A percentile compares a stretch with the other conserved stretches of the same genome.
These are phyloP conservation scores for Paracamarosporium sp. DNA, from an alignment of 2,329 filamentous ascomycete species.

Conservation along the genomic window DNA sequence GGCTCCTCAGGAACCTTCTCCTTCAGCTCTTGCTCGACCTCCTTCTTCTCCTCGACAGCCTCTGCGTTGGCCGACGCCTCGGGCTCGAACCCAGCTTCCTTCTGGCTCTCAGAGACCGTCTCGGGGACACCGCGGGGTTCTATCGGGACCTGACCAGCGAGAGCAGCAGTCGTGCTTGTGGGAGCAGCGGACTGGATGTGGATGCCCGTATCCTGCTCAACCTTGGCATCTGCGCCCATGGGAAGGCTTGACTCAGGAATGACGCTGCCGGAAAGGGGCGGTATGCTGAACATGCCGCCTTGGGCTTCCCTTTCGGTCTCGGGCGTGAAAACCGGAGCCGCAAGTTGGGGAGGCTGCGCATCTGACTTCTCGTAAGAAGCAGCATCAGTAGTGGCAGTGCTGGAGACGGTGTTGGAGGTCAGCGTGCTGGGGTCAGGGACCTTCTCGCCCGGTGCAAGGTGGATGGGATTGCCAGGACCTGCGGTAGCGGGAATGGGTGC, in stretches of 20 bases:
- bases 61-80: slow-evolving; percentile 71
- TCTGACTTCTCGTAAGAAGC: slow-evolving; percentile 86
- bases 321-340: slow-evolving; percentile 53
- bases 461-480: slow-evolving; percentile 77
- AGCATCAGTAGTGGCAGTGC: slow-evolving; percentile 66
- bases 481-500: slow-evolving; percentile 65
- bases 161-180: slow-evolving; percentile 53
- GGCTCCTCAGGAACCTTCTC: slow-evolving; percentile 68
- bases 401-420: slow-evolving; percentile 73
- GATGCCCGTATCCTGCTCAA: slow-evolving; percentile 46
- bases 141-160: slow-evolving; percentile 54
- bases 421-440: slow-evolving; percentile 72
- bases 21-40: slow-evolving; percentile 74
- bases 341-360: slow-evolving; percentile 55
- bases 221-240: slow-evolving; percentile 60
- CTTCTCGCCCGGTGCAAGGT: slow-evolving; percentile 79
- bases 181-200: slow-evolving; percentile 53
- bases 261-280: slow-evolving; percentile 63
- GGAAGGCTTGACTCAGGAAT: slow-evolving; percentile 86
- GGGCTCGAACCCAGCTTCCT: slow-evolving; percentile 67
- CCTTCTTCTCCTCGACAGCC: slow-evolving; percentile 74
- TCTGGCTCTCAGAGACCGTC: slow-evolving; percentile 75
- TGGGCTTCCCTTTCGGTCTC: slow-evolving; percentile 51
- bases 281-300: slow-evolving; percentile 54
- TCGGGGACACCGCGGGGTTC: slow-evolving; percentile 59